Evolutionary conservation across 352 stramenopile genomes (phyloP).

Genomic region (Pythium periplocum): DNA sequence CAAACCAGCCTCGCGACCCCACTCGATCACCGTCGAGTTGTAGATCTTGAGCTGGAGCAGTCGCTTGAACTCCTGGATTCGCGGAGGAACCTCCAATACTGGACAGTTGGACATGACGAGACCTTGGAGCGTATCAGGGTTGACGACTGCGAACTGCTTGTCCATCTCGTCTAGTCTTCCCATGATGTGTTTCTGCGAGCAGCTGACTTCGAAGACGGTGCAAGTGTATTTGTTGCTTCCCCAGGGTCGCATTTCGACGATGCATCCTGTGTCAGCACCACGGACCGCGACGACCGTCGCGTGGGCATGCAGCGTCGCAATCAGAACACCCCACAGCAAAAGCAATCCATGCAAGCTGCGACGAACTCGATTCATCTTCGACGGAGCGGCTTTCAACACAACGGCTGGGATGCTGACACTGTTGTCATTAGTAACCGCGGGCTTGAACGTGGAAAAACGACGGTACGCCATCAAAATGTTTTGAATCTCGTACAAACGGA

Average conservation of each 20-base stretch:
- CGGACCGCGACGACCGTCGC: constrained; percentile 1
- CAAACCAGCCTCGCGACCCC: constrained; percentile 4
- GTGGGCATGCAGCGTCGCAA: constrained; percentile 6
- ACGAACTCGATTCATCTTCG: background rate
- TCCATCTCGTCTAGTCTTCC: background rate
- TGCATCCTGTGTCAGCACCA: background rate
- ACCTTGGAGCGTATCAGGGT: background rate
- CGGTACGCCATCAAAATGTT: background rate
- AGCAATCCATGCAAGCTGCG: background rate
- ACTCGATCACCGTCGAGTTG: constrained; percentile 16
- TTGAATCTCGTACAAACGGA: constrained; percentile 6
- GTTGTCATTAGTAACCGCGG: background rate
- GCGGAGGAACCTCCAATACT: constrained; percentile 10
- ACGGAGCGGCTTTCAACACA: background rate
- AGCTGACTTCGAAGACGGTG: constrained; percentile 4
- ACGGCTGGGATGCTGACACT: background rate
- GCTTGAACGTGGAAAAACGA: background rate
- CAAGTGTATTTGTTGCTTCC: constrained; percentile 5
- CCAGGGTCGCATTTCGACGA: constrained; percentile 10
- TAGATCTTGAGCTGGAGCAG: constrained; percentile 13
- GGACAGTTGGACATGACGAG: constrained; percentile 15
- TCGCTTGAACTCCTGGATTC: constrained; percentile 1
- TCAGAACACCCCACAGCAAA: constrained; percentile 1
- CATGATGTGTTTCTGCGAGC: background rate
- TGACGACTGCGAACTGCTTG: background rate